These are phyloP conservation scores for Annona cherimola DNA, from an alignment of 164 flowering plant genomes.

Conservation along the genomic window DNA sequence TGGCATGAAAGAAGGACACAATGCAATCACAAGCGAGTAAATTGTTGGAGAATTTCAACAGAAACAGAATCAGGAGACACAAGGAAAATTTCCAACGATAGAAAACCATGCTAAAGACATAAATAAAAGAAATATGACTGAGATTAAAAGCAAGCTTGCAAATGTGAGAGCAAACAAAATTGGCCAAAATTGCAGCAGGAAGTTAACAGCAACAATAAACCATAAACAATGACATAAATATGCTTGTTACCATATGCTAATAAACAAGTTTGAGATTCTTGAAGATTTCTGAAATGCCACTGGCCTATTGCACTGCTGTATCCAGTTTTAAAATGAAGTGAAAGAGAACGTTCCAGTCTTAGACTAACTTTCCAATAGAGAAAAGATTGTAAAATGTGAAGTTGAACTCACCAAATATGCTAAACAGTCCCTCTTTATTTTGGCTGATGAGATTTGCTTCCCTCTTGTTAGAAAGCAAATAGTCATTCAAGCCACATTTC, in stretches of 20 bases:
- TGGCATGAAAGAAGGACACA: too few species aligned
- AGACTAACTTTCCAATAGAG: not conserved
- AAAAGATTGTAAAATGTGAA: not conserved
- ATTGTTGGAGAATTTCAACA: not conserved
- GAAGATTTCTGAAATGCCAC: too few species aligned
- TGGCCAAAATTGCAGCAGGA: not conserved
- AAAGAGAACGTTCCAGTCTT: not conserved
- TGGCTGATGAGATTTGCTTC: constrained; percentile 57
- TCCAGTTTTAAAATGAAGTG: not conserved
- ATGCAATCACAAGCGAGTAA: not conserved
- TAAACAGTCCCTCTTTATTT: constrained; percentile 87
- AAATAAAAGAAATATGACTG: not conserved
- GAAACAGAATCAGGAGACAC: too few species aligned
- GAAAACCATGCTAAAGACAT: not conserved
- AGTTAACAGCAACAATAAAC: not conserved
- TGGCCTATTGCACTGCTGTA: too few species aligned
- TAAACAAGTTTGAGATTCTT: not conserved
- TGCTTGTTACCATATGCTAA: not conserved
- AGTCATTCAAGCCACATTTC: constrained; percentile 54
- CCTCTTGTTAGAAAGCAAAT: constrained; percentile 65
- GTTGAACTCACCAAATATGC: constrained; percentile 69
- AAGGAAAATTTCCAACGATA: not conserved
- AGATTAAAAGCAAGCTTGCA: not conserved
- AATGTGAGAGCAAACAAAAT: not conserved
- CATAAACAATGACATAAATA: not conserved